A percentile compares a stretch with the other conserved stretches of the same genome.
These are phyloP conservation scores for Colletotrichum abscissum DNA, from an alignment of 2,329 filamentous ascomycete species.

Conservation along the genomic window DNA sequence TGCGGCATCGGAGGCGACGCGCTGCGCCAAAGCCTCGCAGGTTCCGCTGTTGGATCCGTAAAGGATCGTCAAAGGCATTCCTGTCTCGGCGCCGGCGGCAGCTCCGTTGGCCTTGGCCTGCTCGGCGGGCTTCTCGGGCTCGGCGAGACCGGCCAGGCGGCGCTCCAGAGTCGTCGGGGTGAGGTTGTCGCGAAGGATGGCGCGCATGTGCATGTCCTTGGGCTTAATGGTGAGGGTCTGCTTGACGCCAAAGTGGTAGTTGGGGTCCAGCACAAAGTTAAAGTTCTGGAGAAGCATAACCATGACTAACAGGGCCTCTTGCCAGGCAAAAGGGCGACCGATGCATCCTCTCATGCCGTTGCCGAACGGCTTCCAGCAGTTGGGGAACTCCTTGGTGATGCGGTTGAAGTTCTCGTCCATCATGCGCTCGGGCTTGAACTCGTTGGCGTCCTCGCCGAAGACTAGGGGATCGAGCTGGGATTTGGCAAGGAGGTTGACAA, in stretches of 20 bases:
- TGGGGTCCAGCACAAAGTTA: constrained; percentile 70
- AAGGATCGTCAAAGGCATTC: constrained; percentile 65
- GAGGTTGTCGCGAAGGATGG: constrained; percentile 59
- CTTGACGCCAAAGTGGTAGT: constrained; percentile 63
- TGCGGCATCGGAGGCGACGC: constrained; percentile 65
- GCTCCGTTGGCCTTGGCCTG: constrained; percentile 7
- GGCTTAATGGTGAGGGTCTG: constrained; percentile 70
- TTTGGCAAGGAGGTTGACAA: constrained; percentile 58
- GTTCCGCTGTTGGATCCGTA: constrained; percentile 79
- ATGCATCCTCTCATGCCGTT: constrained; percentile 65
- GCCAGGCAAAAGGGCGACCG: constrained; percentile 65
- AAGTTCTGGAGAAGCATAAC: constrained; percentile 75
- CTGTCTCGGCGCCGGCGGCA: constrained; percentile 23
- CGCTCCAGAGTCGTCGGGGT: constrained; percentile 56
- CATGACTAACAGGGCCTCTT: constrained; percentile 58
- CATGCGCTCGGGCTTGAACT: constrained; percentile 72
- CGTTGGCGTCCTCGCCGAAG: constrained; percentile 66
- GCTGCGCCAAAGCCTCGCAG: constrained; percentile 73
- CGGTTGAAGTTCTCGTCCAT: constrained; percentile 60
- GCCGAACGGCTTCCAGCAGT: constrained; percentile 64
- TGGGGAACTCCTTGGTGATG: constrained; percentile 46
- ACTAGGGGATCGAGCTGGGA: constrained; percentile 67
- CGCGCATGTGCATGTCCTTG: constrained; percentile 69
- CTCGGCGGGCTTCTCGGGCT: constrained; percentile 5
- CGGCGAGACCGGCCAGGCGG: constrained; percentile 49